These are phyloP conservation scores for Mucor ambiguus DNA, from an alignment of 371 early-diverging fungal species.

Conservation along the genomic window DNA sequence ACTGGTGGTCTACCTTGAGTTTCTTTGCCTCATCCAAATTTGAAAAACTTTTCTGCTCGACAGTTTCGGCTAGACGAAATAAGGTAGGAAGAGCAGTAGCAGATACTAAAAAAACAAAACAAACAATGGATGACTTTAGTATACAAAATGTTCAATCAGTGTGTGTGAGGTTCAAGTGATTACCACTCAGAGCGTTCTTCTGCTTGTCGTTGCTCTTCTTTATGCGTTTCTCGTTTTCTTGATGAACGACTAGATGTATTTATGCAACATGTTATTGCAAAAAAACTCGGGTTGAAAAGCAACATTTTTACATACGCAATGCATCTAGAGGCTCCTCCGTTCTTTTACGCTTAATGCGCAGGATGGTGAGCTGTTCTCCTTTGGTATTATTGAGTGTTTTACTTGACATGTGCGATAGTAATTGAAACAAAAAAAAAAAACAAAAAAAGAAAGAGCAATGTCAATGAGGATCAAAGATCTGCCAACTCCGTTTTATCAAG, in stretches of 20 bases:
- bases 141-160: background rate
- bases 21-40: conserved; percentile 55
- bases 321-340: conserved; percentile 79
- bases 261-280: conserved; percentile 6
- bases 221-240: conserved; percentile 33
- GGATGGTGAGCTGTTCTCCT: conserved; percentile 56
- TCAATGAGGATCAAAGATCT: background rate
- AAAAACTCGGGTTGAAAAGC: conserved; percentile 1
- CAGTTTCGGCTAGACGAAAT: conserved; percentile 68
- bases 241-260: conserved; percentile 34
- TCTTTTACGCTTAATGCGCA: conserved; percentile 81
- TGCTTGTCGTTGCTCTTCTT: conserved; percentile 18
- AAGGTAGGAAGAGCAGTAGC: conserved; percentile 48
- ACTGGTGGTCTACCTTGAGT: conserved; percentile 39
- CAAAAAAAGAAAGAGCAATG: background rate
- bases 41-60: conserved; percentile 61
- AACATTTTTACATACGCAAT: conserved; percentile 48
- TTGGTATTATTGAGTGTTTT: background rate
- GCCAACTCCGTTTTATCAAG: background rate
- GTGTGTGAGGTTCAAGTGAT: background rate
- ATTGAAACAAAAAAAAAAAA: background rate
- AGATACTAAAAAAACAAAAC: conserved; percentile 24
- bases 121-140: background rate
- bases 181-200: conserved; percentile 12
- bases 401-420: background rate